Base-by-base conservation (phyloP, 164 flowering plant species). In the Sextonia rubra region DNA sequence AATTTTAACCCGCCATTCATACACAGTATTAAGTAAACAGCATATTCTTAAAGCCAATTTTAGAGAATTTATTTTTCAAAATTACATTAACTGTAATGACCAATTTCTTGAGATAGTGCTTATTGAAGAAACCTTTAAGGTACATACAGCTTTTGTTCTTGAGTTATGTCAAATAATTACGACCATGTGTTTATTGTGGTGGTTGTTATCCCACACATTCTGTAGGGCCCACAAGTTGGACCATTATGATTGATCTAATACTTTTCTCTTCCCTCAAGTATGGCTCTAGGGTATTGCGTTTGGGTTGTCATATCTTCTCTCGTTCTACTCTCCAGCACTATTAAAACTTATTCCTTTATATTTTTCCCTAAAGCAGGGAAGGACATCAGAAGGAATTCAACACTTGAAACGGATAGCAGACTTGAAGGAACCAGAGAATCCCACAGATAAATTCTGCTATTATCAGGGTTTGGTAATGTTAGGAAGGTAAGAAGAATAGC, bases 401-500 rank as follows among this genome's bases (percentile, higher is more conserved):
- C 98, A 91, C 80, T 79, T 95, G 56, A 84, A 89, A 82, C 86
- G 97, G 82, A 70, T 91, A 77, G 88, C 83, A 20, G 67, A 74
- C 23, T 17, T 93, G 71, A 69, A 85, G 64, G 98, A 91, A 77
- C 99, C 99, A n/a, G 89, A 85, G 22, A 88, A 93, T 63, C 80
- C 85, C n/a, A 80, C 74, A 74, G 82, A 81, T 82, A 93, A 89
- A 80, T 87, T 77, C 61, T 89, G 88, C 77, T 95, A 93, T 75
- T 89, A 74, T 72, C 91, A 91, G 61, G 91, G 89, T 23, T 76
- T 95, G 75, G 27, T 91, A 30, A 65, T 90, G 75, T 85, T 93
- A 60, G 81, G 92, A 75, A 89, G 97, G 98, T 95, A 80, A 22
- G 66, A 12, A 48, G 27, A 27, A 32, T 32, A 32, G 44, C 44